These are phyloP conservation scores for Fistulina hepatica DNA, from an alignment of 1,284 basidiomycete genomes.

Conservation along the genomic window DNA sequence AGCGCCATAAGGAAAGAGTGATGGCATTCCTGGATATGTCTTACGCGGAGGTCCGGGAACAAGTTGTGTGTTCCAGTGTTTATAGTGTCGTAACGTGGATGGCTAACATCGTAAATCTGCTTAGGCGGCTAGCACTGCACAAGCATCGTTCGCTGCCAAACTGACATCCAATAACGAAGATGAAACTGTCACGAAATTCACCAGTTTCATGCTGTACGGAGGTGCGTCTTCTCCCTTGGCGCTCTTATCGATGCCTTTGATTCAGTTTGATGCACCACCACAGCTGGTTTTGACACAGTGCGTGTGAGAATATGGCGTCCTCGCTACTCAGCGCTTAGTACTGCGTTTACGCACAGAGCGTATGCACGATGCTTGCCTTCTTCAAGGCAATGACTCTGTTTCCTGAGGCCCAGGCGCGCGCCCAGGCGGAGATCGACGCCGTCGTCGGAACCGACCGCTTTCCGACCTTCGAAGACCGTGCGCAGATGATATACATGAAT, in stretches of 20 bases:
- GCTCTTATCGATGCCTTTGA: constrained; percentile 1
- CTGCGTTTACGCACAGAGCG: constrained; percentile 15
- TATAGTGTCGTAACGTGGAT: neutral
- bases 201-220: constrained; percentile 20
- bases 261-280: neutral
- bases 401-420: constrained; percentile 23
- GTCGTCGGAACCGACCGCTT: constrained; percentile 25
- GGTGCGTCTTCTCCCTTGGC: constrained; percentile 4
- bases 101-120: neutral
- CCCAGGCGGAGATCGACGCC: constrained; percentile 28
- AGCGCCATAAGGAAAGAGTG: constrained; percentile 23
- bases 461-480: constrained; percentile 26
- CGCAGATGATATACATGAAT: constrained; percentile 24
- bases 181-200: constrained; percentile 13
- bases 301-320: constrained; percentile 1
- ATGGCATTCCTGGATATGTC: constrained; percentile 23
- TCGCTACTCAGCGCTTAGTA: neutral
- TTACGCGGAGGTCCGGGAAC: constrained; percentile 28
- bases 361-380: constrained; percentile 20
- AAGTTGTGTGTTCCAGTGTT: constrained; percentile 25
- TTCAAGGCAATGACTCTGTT: constrained; percentile 25
- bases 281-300: constrained; percentile 17
- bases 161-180: neutral
- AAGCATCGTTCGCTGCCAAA: neutral
- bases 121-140: neutral